Percentiles rank a stretch among this genome's conserved stretches.
Evolutionary conservation across 192 early-diverging fungal species (phyloP).

Genomic region (Geranomyces michiganensis): DNA sequence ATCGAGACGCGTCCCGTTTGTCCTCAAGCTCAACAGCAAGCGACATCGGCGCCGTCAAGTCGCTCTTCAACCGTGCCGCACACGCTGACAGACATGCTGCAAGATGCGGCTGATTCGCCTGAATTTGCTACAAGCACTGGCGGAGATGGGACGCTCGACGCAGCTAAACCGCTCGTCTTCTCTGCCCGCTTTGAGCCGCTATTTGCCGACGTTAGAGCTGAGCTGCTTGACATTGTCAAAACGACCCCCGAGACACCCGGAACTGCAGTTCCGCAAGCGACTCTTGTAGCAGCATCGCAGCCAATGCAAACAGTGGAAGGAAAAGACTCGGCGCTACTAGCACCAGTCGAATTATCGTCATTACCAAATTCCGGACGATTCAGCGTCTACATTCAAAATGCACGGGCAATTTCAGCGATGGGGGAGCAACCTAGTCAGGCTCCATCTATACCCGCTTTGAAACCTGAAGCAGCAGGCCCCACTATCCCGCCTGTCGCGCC

Average conservation of each 20-base stretch:
- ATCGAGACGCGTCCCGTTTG: not conserved
- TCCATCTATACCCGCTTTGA: too few relatives aligned
- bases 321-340: too few relatives aligned
- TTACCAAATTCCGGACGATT: too few relatives aligned
- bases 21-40: not conserved
- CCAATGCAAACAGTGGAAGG: too few relatives aligned
- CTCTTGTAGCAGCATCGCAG: too few relatives aligned
- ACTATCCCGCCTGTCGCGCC: not conserved
- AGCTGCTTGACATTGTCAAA: not conserved
- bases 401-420: too few relatives aligned
- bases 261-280: too few relatives aligned
- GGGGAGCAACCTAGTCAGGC: too few relatives aligned
- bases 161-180: not conserved
- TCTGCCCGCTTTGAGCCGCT: not conserved
- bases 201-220: not conserved
- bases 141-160: not conserved
- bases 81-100: conserved; percentile 11
- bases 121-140: not conserved
- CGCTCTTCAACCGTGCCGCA: not conserved
- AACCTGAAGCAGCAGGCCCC: not conserved
- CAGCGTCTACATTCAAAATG: too few relatives aligned
- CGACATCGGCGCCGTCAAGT: not conserved
- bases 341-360: too few relatives aligned
- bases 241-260: too few relatives aligned
- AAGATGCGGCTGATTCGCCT: conserved; percentile 7